Evolutionary conservation across 192 early-diverging fungal genomes (phyloP).

Genomic region (Chytriomyces confervae): DNA sequence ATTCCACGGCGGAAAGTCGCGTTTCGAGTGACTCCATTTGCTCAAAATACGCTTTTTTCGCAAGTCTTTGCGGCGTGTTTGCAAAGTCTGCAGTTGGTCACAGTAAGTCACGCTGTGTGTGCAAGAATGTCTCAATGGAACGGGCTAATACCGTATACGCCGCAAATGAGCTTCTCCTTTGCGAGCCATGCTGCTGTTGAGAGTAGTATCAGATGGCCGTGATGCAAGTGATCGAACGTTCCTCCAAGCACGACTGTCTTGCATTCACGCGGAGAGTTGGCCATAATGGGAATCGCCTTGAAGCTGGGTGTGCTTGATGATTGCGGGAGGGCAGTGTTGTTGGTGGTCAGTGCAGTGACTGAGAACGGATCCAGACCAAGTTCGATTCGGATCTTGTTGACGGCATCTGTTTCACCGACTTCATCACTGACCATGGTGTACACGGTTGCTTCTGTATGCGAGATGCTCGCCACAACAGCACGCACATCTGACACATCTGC

Average conservation of each 20-base stretch:
- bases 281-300: neutral
- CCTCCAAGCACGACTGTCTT: slow-evolving; percentile 80
- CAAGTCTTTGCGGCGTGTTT: slow-evolving; percentile 59
- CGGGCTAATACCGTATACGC: slow-evolving; percentile 70
- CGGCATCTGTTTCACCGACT: neutral
- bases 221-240: slow-evolving; percentile 97
- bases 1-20: slow-evolving; percentile 63
- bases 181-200: slow-evolving; percentile 78
- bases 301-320: neutral
- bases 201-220: slow-evolving; percentile 93
- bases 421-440: neutral
- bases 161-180: slow-evolving; percentile 66
- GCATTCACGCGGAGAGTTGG: slow-evolving; percentile 36
- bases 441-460: too few relatives aligned
- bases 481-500: neutral
- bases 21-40: slow-evolving; percentile 69
- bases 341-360: neutral
- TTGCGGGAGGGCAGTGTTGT: neutral
- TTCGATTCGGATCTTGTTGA: neutral
- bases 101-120: neutral
- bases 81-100: slow-evolving; percentile 4
- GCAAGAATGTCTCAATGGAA: neutral
- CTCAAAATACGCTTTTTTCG: slow-evolving; percentile 72
- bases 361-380: neutral
- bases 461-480: neutral